Evolutionary conservation across 2,329 filamentous ascomycete species (phyloP).

Genomic region (Purpureocillium takamizusanense): DNA sequence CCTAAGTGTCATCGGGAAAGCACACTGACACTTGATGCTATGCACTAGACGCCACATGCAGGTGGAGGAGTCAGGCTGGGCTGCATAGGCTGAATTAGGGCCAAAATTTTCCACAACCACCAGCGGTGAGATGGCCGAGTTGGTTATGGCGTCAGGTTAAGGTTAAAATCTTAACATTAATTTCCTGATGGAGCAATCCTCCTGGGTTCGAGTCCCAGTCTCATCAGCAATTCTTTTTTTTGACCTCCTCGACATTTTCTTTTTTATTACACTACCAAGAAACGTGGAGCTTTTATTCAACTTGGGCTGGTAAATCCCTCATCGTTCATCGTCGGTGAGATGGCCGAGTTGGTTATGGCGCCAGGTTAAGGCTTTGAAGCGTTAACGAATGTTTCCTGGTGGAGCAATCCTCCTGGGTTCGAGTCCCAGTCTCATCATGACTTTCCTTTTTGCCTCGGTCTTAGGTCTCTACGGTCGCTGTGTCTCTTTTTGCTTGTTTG

Average conservation of each 20-base stretch:
- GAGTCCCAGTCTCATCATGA: conserved; percentile 23
- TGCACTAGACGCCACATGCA: too few relatives aligned
- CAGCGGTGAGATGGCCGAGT: conserved; percentile 20
- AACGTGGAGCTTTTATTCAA: neutral
- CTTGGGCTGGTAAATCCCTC: neutral
- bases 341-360: conserved; percentile 5
- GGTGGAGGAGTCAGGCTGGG: too few relatives aligned
- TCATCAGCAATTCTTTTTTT: conserved; percentile 12
- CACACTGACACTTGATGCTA: too few relatives aligned
- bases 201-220: conserved; percentile 25
- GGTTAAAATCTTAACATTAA: conserved; percentile 17
- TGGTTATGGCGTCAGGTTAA: conserved; percentile 26
- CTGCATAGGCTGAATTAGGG: neutral
- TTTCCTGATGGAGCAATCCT: conserved; percentile 14
- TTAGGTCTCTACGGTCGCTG: too few relatives aligned
- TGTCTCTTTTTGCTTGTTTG: too few relatives aligned
- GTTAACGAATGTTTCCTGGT: conserved; percentile 13
- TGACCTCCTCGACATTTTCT: too few relatives aligned
- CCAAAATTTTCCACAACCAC: neutral
- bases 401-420: conserved; percentile 15
- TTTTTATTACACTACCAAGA: too few relatives aligned
- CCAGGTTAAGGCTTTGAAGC: conserved; percentile 1
- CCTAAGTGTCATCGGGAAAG: too few relatives aligned
- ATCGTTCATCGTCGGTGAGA: neutral
- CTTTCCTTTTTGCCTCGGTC: conserved; percentile 1